Conservation (phyloP, 2,329 filamentous ascomycete species). For the Cyphellophora attinorum region DNA sequence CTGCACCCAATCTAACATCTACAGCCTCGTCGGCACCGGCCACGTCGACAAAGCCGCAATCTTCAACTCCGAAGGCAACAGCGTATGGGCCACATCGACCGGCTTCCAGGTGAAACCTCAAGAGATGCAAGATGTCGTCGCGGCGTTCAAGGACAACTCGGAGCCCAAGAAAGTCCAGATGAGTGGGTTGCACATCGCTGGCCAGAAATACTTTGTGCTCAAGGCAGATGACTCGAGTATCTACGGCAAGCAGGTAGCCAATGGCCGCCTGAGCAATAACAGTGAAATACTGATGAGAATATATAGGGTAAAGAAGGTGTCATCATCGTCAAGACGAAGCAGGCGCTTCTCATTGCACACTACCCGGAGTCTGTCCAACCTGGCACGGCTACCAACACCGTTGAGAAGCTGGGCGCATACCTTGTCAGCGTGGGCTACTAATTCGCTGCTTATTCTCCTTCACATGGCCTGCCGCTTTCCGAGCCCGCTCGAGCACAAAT, state of each 20-base stretch:
- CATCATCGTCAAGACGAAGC: slow-evolving; percentile 73
- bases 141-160: slow-evolving; percentile 41
- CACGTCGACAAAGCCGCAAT: slow-evolving; percentile 79
- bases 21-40: slow-evolving; percentile 68
- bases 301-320: slow-evolving; percentile 68
- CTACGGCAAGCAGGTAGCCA: slow-evolving; percentile 73
- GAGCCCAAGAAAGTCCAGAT: slow-evolving; percentile 57
- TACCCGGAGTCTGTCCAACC: slow-evolving; percentile 67
- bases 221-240: slow-evolving; percentile 67
- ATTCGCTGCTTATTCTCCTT: slow-evolving; percentile 2
- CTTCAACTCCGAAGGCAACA: slow-evolving; percentile 70
- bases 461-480: too few species aligned
- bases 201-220: slow-evolving; percentile 69
- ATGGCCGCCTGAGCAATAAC: slow-evolving; percentile 4
- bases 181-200: slow-evolving; percentile 65
- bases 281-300: slow-evolving; percentile 5
- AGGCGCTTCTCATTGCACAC: slow-evolving; percentile 82
- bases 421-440: slow-evolving; percentile 70
- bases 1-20: background rate
- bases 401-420: slow-evolving; percentile 81
- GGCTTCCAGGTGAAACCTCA: slow-evolving; percentile 59
- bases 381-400: slow-evolving; percentile 65
- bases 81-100: slow-evolving; percentile 62
- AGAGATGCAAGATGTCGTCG: slow-evolving; percentile 47
- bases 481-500: too few species aligned